Evolutionary conservation across 495 filamentous ascomycete genomes (phyloP), one percentile per base, ranked within the genome.

Genomic region (Talaromyces stipitatus): DNA sequence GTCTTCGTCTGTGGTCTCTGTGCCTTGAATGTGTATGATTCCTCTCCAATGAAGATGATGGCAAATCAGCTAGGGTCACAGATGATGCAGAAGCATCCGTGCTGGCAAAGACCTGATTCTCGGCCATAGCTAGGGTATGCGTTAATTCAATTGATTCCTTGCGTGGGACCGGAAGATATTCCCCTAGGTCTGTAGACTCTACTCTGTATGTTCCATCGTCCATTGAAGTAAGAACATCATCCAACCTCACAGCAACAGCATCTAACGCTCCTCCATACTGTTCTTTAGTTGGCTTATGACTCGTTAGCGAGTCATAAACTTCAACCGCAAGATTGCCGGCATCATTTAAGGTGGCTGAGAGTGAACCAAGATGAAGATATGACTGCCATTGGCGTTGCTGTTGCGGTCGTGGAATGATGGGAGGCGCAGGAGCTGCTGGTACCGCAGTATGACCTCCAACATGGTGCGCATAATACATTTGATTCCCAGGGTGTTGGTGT

Each of bases 141-240:
- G n/a, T n/a, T n/a, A n/a, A n/a, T n/a, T n/a, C n/a, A n/a, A n/a
- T n/a, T n/a, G n/a, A n/a, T n/a, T n/a, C n/a, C n/a, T n/a, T n/a
- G n/a, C n/a, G n/a, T n/a, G n/a, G n/a, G n/a, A n/a, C n/a, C n/a
- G n/a, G 66, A 64, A 41, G 69, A 24, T 16, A 59, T 62, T 59
- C 60, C 70, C 72, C 75, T 6, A 89, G 68, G 43, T 90, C 85
- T 50, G 69, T 75, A 61, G 89, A 87, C 50, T 82, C 73, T 2
- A 83, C 84, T 57, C 68, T 70, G 54, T 84, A 88, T 12, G 69
- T 73, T n/a, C 87, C 85, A 14, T 71, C 74, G 66, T 92, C 88
- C 22, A 90, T 89, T 16, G 78, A 69, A 1, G 85, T 88, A 47
- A 90, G 78, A 18, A 89, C 76, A 27, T 78, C 62, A 65, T 87